These are phyloP conservation scores for Apophysomyces variabilis DNA, from an alignment of 371 early-diverging fungal genomes.

Conservation along the genomic window DNA sequence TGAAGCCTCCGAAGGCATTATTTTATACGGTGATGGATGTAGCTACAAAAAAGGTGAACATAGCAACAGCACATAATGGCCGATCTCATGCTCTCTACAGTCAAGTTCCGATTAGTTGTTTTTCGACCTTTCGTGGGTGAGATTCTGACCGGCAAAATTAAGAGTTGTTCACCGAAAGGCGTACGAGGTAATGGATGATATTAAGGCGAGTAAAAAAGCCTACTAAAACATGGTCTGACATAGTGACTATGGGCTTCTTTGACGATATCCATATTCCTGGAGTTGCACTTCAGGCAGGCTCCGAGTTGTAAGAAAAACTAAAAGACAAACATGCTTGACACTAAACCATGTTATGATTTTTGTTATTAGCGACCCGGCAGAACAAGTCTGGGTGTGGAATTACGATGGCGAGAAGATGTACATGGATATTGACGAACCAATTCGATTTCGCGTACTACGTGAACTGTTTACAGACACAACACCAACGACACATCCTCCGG, in stretches of 20 bases:
- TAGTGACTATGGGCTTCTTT: constrained; percentile 89
- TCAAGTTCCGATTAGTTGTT: constrained; percentile 83
- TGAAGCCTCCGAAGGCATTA: constrained; percentile 77
- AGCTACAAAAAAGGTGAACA: constrained; percentile 71
- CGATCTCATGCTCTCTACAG: constrained; percentile 29
- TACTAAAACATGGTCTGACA: not conserved
- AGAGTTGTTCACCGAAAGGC: constrained; percentile 71
- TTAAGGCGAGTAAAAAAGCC: not conserved
- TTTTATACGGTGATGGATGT: constrained; percentile 84
- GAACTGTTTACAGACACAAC: constrained; percentile 83
- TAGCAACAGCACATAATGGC: not conserved
- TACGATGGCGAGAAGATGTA: constrained; percentile 83
- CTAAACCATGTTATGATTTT: not conserved
- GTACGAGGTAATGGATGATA: constrained; percentile 57
- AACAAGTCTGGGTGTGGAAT: constrained; percentile 90
- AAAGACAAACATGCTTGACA: not conserved
- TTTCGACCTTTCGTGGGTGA: constrained; percentile 94
- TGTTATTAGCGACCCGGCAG: constrained; percentile 59
- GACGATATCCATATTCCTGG: constrained; percentile 89
- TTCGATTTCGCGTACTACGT: constrained; percentile 79
- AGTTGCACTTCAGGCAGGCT: constrained; percentile 61
- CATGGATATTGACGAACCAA: constrained; percentile 82
- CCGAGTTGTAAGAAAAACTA: constrained; percentile 60
- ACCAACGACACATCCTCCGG: constrained; percentile 56
- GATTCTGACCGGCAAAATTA: constrained; percentile 79